These are phyloP conservation scores for Penicillium taxi DNA, from an alignment of 495 filamentous ascomycete species.

Conservation along the genomic window DNA sequence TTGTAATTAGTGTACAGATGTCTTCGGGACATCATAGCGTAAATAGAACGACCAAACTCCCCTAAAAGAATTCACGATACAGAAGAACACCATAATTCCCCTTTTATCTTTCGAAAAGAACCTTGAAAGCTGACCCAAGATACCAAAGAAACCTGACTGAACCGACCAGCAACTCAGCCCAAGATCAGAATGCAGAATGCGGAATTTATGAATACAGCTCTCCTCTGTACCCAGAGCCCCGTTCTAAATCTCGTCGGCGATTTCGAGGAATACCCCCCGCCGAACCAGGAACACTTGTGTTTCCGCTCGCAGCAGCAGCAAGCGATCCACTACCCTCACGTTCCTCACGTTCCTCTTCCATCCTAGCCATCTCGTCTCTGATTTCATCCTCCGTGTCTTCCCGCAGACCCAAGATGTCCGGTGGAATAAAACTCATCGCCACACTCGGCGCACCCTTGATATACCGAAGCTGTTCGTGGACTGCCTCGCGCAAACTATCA, in stretches of 20 bases:
- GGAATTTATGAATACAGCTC: conserved; percentile 31
- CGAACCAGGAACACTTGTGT: conserved; percentile 11
- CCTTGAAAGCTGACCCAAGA: too few relatives aligned
- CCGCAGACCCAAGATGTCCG: conserved; percentile 62
- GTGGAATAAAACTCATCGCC: conserved; percentile 72
- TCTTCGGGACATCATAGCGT: too few relatives aligned
- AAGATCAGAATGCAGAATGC: not conserved
- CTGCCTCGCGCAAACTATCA: conserved; percentile 60
- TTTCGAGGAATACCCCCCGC: conserved; percentile 20
- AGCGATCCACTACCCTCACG: conserved; percentile 25
- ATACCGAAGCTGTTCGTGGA: conserved; percentile 81
- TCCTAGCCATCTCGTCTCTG: conserved; percentile 58
- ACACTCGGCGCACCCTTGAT: conserved; percentile 79
- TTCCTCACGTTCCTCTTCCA: conserved; percentile 46
- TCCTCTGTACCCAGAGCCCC: conserved; percentile 31
- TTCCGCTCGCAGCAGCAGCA: conserved; percentile 2
- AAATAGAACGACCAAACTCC: too few relatives aligned
- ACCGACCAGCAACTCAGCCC: too few relatives aligned
- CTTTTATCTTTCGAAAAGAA: too few relatives aligned
- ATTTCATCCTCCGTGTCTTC: conserved; percentile 75
- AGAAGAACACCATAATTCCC: too few relatives aligned
- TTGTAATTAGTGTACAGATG: too few relatives aligned
- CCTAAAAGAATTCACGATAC: too few relatives aligned
- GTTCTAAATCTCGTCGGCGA: conserved; percentile 37
- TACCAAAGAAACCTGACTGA: too few relatives aligned